Evolutionary conservation across 768 basidiomycete genomes (phyloP).

Genomic region (Suillus hirtellus): DNA sequence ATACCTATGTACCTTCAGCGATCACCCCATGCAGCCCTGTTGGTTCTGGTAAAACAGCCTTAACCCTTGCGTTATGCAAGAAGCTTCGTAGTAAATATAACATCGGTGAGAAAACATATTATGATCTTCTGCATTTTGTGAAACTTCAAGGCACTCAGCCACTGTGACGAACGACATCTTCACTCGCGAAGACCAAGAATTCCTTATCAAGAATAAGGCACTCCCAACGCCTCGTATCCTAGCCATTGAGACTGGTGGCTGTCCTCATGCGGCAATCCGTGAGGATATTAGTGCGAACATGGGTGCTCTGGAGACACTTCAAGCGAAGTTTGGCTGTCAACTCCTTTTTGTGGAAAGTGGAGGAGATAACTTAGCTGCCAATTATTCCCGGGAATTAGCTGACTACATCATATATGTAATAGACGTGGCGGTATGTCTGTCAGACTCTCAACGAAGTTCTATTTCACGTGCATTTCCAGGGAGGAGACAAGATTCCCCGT

Average conservation of each 20-base stretch:
- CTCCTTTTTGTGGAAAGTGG: slow-evolving; percentile 94
- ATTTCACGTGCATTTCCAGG: slow-evolving; percentile 44
- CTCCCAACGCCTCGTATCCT: slow-evolving; percentile 83
- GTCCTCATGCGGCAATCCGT: slow-evolving; percentile 96
- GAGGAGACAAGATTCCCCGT: slow-evolving; percentile 97
- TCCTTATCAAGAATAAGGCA: slow-evolving; percentile 90
- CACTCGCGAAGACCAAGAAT: slow-evolving; percentile 96
- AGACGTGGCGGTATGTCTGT: slow-evolving; percentile 67
- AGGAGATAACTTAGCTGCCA: slow-evolving; percentile 95
- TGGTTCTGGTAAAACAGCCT: slow-evolving; percentile 96
- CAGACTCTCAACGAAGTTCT: slow-evolving; percentile 3
- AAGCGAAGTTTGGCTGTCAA: slow-evolving; percentile 88
- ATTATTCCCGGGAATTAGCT: slow-evolving; percentile 94
- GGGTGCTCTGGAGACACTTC: slow-evolving; percentile 92
- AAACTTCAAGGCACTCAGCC: slow-evolving; percentile 45
- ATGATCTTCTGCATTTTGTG: slow-evolving; percentile 9
- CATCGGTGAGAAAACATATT: slow-evolving; percentile 60
- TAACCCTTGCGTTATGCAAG: slow-evolving; percentile 88
- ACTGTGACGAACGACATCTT: slow-evolving; percentile 99
- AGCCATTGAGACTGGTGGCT: slow-evolving; percentile 97
- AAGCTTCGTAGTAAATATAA: slow-evolving; percentile 81
- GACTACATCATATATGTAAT: slow-evolving; percentile 97
- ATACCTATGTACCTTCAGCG: neutral
- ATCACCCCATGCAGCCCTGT: slow-evolving; percentile 66
- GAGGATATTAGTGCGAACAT: slow-evolving; percentile 98